Percentiles rank a stretch among this genome's conserved stretches.
Evolutionary conservation across 495 filamentous ascomycete species (phyloP).

Genomic region (Penicillium flavigenum): DNA sequence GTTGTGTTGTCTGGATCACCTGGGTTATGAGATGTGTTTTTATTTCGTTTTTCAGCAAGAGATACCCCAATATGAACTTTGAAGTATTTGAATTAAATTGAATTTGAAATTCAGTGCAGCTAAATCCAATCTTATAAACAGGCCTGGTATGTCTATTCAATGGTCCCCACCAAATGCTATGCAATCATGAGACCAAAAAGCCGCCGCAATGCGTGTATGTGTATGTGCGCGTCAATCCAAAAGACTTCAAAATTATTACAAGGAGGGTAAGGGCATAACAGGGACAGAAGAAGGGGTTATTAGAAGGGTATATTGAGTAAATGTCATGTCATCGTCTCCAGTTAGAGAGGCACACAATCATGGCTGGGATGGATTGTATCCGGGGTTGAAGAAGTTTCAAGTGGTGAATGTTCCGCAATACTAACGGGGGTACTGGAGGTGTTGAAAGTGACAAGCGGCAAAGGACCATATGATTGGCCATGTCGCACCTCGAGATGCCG

Average conservation of each 20-base stretch:
- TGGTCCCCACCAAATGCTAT: slow-evolving; percentile 28
- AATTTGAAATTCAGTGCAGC: slow-evolving; percentile 3
- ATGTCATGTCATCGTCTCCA: slow-evolving; percentile 9
- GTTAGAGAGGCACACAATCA: background rate
- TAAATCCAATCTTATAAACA: slow-evolving; percentile 1
- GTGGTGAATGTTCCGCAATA: slow-evolving; percentile 17
- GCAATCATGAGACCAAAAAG: slow-evolving; percentile 26
- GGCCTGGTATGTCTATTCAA: slow-evolving; percentile 28
- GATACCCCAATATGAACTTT: slow-evolving; percentile 19
- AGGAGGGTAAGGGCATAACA: slow-evolving; percentile 21
- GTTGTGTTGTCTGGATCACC: background rate
- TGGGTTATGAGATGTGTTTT: background rate
- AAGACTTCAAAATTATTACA: slow-evolving; percentile 32
- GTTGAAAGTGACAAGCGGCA: slow-evolving; percentile 44
- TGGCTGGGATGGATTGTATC: slow-evolving; percentile 7
- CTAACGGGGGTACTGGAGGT: slow-evolving; percentile 28
- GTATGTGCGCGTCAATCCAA: slow-evolving; percentile 18
- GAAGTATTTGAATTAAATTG: background rate
- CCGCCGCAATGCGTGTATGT: slow-evolving; percentile 29
- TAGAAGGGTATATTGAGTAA: slow-evolving; percentile 8
- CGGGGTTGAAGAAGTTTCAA: background rate
- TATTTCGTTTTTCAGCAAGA: background rate
- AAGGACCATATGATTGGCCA: slow-evolving; percentile 48
- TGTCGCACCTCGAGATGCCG: slow-evolving; percentile 55
- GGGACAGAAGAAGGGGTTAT: slow-evolving; percentile 26